A percentile compares a stretch with the other conserved stretches of the same genome.
Evolutionary conservation across 2,329 filamentous ascomycete species (phyloP).

Genomic region (Keithomyces neogunnii): DNA sequence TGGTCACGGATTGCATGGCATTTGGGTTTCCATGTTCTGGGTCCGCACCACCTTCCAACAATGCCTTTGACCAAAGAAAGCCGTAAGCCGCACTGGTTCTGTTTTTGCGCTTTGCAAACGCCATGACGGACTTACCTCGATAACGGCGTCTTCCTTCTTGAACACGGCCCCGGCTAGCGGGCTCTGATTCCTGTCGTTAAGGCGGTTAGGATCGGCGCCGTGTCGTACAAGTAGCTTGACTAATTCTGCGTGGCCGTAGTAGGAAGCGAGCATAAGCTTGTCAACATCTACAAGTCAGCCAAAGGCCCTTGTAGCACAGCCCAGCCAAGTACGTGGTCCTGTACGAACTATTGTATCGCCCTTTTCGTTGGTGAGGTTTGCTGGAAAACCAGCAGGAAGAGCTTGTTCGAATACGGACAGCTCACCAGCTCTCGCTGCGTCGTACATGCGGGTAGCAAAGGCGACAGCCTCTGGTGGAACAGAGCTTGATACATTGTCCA

Average conservation of each 20-base stretch:
- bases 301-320: too few species aligned
- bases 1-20: constrained; percentile 37
- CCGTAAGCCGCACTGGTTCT: not conserved
- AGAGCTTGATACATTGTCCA: constrained; percentile 22
- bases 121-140: constrained; percentile 34
- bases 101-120: too few species aligned
- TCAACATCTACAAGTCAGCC: too few species aligned
- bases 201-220: constrained; percentile 57
- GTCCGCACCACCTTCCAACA: constrained; percentile 45
- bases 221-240: constrained; percentile 52
- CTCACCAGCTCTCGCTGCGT: constrained; percentile 54
- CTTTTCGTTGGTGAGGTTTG: constrained; percentile 64
- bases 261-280: constrained; percentile 64
- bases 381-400: constrained; percentile 54
- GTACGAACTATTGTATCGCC: constrained; percentile 55
- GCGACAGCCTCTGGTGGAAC: constrained; percentile 51
- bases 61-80: constrained; percentile 20
- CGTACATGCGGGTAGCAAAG: constrained; percentile 58
- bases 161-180: constrained; percentile 65
- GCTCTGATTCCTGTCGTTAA: constrained; percentile 62
- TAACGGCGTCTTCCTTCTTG: constrained; percentile 58
- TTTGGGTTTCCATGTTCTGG: constrained; percentile 43
- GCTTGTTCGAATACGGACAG: constrained; percentile 52
- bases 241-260: constrained; percentile 56
- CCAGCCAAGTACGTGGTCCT: constrained; percentile 13